phyloP scores from a whole-genome alignment of 441 rosid species.

The Adansonia grandidieri region DNA sequence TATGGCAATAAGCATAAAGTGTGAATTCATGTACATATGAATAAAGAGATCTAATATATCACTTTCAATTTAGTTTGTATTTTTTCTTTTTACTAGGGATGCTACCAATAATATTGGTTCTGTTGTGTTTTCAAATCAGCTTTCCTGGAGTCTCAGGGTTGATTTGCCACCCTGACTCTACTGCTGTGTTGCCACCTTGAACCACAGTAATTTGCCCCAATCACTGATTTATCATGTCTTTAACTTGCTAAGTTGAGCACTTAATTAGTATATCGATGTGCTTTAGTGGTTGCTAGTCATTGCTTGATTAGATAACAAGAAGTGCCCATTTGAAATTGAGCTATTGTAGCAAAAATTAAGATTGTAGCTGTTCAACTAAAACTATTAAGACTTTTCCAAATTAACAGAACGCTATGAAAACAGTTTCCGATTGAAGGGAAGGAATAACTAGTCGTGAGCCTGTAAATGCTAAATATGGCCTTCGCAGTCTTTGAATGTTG shows the following conservation, averaged over 20 bases:
- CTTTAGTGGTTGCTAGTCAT: background rate
- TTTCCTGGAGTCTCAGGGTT: background rate
- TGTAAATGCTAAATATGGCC: background rate
- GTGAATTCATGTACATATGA: background rate
- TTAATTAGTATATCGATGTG: constrained; percentile 3
- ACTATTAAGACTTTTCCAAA: background rate
- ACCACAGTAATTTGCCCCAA: background rate
- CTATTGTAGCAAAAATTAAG: background rate
- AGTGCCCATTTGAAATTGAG: constrained; percentile 3
- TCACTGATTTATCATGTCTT: background rate
- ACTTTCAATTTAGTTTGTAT: background rate
- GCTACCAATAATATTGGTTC: background rate
- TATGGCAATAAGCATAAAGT: background rate
- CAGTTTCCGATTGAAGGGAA: background rate
- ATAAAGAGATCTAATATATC: background rate
- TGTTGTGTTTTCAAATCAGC: background rate
- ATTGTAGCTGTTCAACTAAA: background rate
- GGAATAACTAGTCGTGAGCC: background rate
- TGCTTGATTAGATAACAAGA: background rate
- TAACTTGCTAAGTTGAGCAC: background rate
- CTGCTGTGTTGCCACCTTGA: constrained; percentile 2
- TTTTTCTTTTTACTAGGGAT: background rate
- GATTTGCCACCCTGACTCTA: background rate
- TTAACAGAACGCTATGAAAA: background rate
- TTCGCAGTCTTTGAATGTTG: background rate